Evolutionary conservation across 257 asterid genomes (phyloP).

Genomic region (Echium plantagineum): DNA sequence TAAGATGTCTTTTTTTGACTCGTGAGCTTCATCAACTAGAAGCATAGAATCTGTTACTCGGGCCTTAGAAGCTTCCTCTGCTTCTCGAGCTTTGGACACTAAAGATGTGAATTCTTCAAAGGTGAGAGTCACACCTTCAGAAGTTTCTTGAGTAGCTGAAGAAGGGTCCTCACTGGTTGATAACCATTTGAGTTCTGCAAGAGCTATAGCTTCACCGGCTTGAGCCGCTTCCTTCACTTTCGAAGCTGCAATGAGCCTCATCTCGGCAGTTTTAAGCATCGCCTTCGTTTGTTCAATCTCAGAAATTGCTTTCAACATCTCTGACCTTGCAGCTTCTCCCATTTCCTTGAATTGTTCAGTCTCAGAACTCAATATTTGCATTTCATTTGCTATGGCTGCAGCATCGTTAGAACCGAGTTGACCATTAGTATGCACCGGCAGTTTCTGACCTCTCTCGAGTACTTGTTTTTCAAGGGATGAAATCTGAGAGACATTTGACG

Average conservation of each 20-base stretch:
- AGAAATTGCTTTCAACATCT: constrained; percentile 46
- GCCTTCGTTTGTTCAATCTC: constrained; percentile 64
- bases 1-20: constrained; percentile 42
- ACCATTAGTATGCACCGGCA: too few species aligned
- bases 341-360: constrained; percentile 54
- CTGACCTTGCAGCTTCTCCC: constrained; percentile 53
- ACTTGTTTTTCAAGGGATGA: constrained; percentile 55
- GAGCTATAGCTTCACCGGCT: constrained; percentile 74
- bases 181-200: constrained; percentile 65
- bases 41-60: constrained; percentile 35
- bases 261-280: constrained; percentile 57
- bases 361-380: constrained; percentile 59
- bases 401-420: constrained; percentile 25
- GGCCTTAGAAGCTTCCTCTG: constrained; percentile 37
- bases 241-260: constrained; percentile 61
- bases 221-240: constrained; percentile 86
- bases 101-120: constrained; percentile 58
- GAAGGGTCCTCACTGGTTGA: constrained; percentile 17
- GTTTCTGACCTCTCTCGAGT: constrained; percentile 21
- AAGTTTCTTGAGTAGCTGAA: constrained; percentile 10
- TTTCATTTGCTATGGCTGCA: constrained; percentile 37
- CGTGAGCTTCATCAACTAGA: constrained; percentile 51
- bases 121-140: constrained; percentile 46
- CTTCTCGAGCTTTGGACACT: constrained; percentile 51
- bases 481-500: constrained; percentile 40